These are phyloP conservation scores for Schoenoplectus tabernaemontani DNA, from an alignment of 202 grass and related monocot genomes.

Conservation along the genomic window DNA sequence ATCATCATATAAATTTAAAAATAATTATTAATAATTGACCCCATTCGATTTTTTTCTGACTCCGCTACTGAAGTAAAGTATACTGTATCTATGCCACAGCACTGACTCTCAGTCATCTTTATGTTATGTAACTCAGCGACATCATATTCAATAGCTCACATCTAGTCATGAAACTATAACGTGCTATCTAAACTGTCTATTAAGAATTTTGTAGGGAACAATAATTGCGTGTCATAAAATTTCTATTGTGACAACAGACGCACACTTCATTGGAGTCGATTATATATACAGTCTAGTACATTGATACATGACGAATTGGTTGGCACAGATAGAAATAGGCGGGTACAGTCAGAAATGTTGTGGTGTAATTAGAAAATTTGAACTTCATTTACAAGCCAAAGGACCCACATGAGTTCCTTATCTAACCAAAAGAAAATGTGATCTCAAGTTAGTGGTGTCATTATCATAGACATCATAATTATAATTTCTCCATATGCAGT, in stretches of 20 bases:
- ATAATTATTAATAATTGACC: too few species aligned
- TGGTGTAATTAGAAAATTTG: not conserved
- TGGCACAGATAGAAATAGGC: not conserved
- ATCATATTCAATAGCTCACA: too few species aligned
- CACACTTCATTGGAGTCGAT: not conserved
- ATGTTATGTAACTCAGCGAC: too few species aligned
- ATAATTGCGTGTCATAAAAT: not conserved
- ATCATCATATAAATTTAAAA: too few species aligned
- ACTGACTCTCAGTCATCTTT: too few species aligned
- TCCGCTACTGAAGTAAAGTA: too few species aligned
- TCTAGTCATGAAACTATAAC: too few species aligned
- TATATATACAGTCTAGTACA: not conserved
- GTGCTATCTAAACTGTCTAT: too few species aligned
- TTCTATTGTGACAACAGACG: not conserved
- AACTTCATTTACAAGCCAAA: not conserved
- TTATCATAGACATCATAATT: not conserved
- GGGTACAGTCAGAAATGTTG: not conserved
- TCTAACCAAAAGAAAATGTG: conserved; percentile 11
- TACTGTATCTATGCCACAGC: too few species aligned
- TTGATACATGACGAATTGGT: not conserved
- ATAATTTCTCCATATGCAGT: not conserved
- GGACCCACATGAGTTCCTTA: not conserved
- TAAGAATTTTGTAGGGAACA: too few species aligned
- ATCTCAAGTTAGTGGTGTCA: not conserved
- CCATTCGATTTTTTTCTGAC: too few species aligned